phyloP scores from a whole-genome alignment of 768 basidiomycete species.

The Suillus tomentosus region DNA sequence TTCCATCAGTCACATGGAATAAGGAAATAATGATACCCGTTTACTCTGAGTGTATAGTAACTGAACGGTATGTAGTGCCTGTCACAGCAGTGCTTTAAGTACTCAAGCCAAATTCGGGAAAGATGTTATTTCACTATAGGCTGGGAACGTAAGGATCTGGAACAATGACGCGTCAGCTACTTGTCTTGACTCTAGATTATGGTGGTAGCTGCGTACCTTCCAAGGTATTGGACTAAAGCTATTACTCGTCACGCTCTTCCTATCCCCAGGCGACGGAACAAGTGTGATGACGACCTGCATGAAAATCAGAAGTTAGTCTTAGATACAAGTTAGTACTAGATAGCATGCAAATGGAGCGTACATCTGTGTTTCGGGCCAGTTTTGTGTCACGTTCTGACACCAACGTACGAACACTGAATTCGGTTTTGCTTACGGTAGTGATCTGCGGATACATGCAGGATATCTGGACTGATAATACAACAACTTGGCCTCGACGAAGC shows the following conservation, averaged over 20 bases:
- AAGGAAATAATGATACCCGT: neutral
- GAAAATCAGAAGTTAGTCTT: neutral
- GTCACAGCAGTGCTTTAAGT: neutral
- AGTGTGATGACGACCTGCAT: neutral
- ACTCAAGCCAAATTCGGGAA: neutral
- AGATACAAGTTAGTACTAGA: no score
- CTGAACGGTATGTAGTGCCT: neutral
- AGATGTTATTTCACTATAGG: neutral
- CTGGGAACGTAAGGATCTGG: neutral
- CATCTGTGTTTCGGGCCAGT: neutral
- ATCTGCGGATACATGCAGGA: neutral
- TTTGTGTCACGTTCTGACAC: neutral
- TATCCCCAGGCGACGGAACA: neutral
- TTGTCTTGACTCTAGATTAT: neutral
- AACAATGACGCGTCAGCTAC: neutral
- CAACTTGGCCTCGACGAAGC: no score
- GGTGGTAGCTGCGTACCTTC: neutral
- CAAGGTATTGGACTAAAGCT: neutral
- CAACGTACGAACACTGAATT: neutral
- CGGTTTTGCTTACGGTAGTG: neutral
- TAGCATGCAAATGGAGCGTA: neutral
- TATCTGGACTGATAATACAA: no score
- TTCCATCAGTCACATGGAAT: neutral
- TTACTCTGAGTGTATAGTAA: neutral
- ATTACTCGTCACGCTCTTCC: neutral